Evolutionary conservation across 2,329 filamentous ascomycete genomes (phyloP).

Genomic region (Akanthomyces uredinophilus): DNA sequence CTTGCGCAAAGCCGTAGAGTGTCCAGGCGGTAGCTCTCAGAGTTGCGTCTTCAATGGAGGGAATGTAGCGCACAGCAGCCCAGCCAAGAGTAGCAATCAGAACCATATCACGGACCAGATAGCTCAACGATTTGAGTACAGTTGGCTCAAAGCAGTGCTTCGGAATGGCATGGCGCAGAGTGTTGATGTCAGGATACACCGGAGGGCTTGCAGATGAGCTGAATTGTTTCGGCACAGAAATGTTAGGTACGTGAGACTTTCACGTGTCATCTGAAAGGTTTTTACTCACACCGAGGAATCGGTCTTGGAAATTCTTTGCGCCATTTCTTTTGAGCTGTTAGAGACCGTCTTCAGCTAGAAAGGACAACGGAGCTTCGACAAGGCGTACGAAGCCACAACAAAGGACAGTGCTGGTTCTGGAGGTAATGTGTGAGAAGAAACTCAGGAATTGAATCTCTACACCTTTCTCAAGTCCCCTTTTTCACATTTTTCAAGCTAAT

Average conservation of each 20-base stretch:
- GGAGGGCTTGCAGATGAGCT: neutral
- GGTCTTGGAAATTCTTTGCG: constrained; percentile 7
- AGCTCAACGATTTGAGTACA: constrained; percentile 45
- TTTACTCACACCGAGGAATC: constrained; percentile 5
- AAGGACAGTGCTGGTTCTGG: neutral
- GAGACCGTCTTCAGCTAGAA: no score
- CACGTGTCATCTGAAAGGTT: neutral
- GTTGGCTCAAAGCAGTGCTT: constrained; percentile 57
- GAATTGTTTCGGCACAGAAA: neutral
- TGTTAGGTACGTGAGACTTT: neutral
- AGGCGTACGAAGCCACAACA: neutral
- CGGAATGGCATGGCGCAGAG: constrained; percentile 50
- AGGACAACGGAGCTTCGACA: no score
- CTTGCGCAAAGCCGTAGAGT: constrained; percentile 58
- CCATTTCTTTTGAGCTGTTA: neutral
- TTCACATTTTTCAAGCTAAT: constrained; percentile 1
- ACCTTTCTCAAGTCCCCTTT: constrained; percentile 5
- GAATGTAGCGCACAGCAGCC: constrained; percentile 38
- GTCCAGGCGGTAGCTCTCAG: constrained; percentile 48
- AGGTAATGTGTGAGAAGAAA: neutral
- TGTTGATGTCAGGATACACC: constrained; percentile 42
- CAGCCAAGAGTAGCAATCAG: constrained; percentile 34
- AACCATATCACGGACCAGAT: constrained; percentile 51
- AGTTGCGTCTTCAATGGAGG: constrained; percentile 38
- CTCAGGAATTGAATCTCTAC: neutral